Conservation (phyloP, 1,139 yeast genomes). For the Hanseniaspora sp. region DNA sequence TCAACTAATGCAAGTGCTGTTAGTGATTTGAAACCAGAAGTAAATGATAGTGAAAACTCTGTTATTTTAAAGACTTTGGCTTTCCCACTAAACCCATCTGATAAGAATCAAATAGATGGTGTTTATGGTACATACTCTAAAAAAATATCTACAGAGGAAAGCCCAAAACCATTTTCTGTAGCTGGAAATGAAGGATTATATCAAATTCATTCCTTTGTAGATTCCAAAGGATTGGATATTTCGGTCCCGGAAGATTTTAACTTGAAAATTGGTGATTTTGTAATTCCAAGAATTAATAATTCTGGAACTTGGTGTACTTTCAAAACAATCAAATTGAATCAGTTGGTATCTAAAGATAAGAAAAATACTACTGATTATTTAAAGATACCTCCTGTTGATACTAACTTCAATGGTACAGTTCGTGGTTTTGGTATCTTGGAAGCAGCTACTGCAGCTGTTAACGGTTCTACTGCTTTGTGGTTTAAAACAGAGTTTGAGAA, state of each 20-base stretch:
- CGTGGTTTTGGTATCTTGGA: slow-evolving; percentile 36
- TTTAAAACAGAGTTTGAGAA: slow-evolving; percentile 41
- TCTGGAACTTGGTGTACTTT: slow-evolving; percentile 95
- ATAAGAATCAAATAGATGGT: slow-evolving; percentile 83
- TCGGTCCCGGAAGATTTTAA: slow-evolving; percentile 30
- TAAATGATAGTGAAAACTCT: background rate
- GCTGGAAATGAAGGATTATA: slow-evolving; percentile 94
- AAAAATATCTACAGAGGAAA: slow-evolving; percentile 43
- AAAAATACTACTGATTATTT: slow-evolving; percentile 18
- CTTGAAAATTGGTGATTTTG: slow-evolving; percentile 74
- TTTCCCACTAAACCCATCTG: slow-evolving; percentile 88
- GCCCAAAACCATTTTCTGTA: slow-evolving; percentile 55
- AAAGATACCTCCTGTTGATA: slow-evolving; percentile 30
- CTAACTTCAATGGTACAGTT: slow-evolving; percentile 41
- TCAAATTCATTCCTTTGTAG: slow-evolving; percentile 68
- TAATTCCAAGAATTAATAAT: slow-evolving; percentile 68
- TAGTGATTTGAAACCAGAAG: background rate
- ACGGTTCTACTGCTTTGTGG: slow-evolving; percentile 86
- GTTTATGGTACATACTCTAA: slow-evolving; percentile 78
- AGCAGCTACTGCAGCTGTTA: slow-evolving; percentile 83
- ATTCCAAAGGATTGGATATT: slow-evolving; percentile 16
- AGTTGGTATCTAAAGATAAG: background rate
- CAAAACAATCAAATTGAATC: slow-evolving; percentile 31
- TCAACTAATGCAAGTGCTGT: background rate
- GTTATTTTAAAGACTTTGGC: slow-evolving; percentile 44